phyloP scores from a whole-genome alignment of 129 eudicot species.

The Tanacetum coccineum region DNA sequence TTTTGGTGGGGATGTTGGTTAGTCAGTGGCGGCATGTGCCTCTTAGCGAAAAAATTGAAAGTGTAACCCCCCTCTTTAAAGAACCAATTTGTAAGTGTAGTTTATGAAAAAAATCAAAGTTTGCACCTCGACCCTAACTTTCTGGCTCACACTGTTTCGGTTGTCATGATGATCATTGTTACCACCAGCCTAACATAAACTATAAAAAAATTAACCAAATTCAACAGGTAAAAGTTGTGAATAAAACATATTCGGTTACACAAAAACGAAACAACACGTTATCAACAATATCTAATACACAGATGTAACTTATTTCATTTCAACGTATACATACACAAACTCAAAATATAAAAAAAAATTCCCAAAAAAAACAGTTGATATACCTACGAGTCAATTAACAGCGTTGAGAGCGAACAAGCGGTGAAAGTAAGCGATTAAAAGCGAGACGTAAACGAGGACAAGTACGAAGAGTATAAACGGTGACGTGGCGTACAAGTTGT shows the following conservation, averaged over 20 bases:
- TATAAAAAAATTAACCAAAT: no score
- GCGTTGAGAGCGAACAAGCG: conserved; percentile 12
- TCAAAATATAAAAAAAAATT: background rate
- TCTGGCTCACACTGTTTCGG: no score
- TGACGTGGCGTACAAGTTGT: conserved; percentile 39
- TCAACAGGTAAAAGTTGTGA: no score
- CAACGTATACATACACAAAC: background rate
- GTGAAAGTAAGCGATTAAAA: conserved; percentile 32
- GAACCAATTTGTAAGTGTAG: no score
- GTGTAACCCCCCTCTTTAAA: no score
- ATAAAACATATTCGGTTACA: background rate
- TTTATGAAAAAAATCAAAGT: no score
- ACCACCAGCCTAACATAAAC: no score
- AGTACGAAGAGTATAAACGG: conserved; percentile 33
- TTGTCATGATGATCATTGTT: no score
- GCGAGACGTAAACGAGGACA: conserved; percentile 45
- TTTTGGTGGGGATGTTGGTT: no score
- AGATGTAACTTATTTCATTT: background rate
- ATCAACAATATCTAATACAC: background rate
- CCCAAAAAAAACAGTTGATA: background rate
- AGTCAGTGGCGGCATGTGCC: no score
- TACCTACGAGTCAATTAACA: background rate
- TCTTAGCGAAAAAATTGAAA: no score
- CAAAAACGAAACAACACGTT: background rate
- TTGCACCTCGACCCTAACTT: no score